Evolutionary conservation across 2,329 filamentous ascomycete genomes (phyloP), one percentile per base, ranked within the genome.

Genomic region (Exophiala phaeomuriformis): DNA sequence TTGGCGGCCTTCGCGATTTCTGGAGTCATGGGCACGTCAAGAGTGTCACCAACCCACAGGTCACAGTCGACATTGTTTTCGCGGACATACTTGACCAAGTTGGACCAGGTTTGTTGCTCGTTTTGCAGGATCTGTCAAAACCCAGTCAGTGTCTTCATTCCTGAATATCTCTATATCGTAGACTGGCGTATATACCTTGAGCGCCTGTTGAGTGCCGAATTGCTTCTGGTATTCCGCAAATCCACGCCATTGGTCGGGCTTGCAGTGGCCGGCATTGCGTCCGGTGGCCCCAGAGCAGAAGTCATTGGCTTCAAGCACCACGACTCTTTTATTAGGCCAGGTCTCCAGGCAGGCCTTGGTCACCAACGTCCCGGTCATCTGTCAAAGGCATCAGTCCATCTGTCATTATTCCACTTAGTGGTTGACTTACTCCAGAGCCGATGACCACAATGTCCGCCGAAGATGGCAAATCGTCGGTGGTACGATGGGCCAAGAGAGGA

Each of bases 381-480:
- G 69, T 70, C 31, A 36, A 47, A 10, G 10, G 10, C n/a, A 35
- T 10, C 32, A 9, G 12, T 35, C n/a, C 35, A 27, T 5, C 10
- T 10, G n/a, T 28, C 10, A 44, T 44, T 44, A 29, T 7, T 44
- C 41, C 3, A 6, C 28, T 44, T 9, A 10, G 68, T 1, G 68
- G 67, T 1, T 69, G 68, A 5, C 75, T 67, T 51, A 71, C 74
- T 0, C 75, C 75, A 10, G 72, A 69, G 0, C 75, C 75, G 5
- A 77, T 68, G 33, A 78, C 71, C 8, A 71, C 66, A 50, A 77
- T 69, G 43, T 77, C 73, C 28, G 66, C 68, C 12, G 68, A 49
- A 0, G 58, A 44, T 0, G 74, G 75, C 0, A 77, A 61, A 27
- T 47, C 19, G 31, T 30, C 10, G 12, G 45, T 47, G 9, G 45